Conservation (phyloP, 805 yeast species). For the Clavispora carvajalis region DNA sequence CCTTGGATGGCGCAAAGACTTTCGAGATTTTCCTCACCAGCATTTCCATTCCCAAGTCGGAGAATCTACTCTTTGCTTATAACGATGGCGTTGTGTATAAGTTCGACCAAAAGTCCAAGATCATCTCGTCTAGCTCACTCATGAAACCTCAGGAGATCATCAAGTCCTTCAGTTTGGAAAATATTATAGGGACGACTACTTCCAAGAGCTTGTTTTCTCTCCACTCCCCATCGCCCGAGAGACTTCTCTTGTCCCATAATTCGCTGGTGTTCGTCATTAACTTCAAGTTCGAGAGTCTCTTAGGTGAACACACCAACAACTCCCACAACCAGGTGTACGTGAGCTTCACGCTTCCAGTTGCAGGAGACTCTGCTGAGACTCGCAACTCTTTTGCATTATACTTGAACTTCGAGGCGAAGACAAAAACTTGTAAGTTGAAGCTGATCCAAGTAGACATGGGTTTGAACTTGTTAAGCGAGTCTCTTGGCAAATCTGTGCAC, state of each 20-base stretch:
- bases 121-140: constrained; percentile 20
- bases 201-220: constrained; percentile 23
- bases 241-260: constrained; percentile 40
- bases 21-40: constrained; percentile 21
- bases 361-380: constrained; percentile 39
- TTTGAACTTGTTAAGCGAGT: constrained; percentile 60
- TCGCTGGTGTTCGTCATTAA: constrained; percentile 41
- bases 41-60: constrained; percentile 2
- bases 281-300: constrained; percentile 37
- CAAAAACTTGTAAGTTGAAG: constrained; percentile 40
- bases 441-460: constrained; percentile 56
- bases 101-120: constrained; percentile 12
- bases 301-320: constrained; percentile 25
- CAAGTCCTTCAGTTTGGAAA: constrained; percentile 17
- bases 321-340: constrained; percentile 19
- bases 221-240: constrained; percentile 37
- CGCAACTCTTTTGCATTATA: constrained; percentile 38
- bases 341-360: constrained; percentile 24
- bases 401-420: constrained; percentile 36
- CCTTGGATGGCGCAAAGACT: constrained; percentile 18
- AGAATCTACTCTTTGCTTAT: constrained; percentile 16
- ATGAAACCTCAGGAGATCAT: constrained; percentile 17
- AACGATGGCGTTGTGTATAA: constrained; percentile 23
- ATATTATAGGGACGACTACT: constrained; percentile 10
- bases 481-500: constrained; percentile 57